phyloP scores from a whole-genome alignment of 305 asterid genomes.

The Solanum aculeatissimum region DNA sequence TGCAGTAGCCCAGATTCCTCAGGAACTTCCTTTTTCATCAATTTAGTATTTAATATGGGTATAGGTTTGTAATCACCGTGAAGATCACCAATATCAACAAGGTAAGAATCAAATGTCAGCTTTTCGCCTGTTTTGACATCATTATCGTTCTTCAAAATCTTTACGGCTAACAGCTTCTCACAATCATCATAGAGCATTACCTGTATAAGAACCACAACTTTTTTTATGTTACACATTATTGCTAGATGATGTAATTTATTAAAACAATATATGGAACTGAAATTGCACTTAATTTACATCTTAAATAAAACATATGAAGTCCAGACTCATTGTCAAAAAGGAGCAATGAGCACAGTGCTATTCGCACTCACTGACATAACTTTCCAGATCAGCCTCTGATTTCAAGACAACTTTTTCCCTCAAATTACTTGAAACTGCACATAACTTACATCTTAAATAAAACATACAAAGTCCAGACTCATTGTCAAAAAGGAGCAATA shows the following conservation, averaged over 20 bases:
- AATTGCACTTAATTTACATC: background rate
- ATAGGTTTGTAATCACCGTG: slow-evolving; percentile 36
- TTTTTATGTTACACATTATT: background rate
- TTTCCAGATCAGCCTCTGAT: background rate
- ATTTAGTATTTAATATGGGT: slow-evolving; percentile 14
- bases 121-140: slow-evolving; percentile 54
- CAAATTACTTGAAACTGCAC: no score
- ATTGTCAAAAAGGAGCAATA: background rate
- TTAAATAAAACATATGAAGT: background rate
- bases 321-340: background rate
- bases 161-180: slow-evolving; percentile 59
- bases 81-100: slow-evolving; percentile 74
- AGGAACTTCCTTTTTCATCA: slow-evolving; percentile 14
- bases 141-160: slow-evolving; percentile 61
- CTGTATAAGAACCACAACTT: slow-evolving; percentile 16
- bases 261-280: background rate
- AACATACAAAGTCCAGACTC: background rate
- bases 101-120: slow-evolving; percentile 46
- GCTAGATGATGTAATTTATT: background rate
- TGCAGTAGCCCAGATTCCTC: slow-evolving; percentile 20
- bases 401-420: background rate
- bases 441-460: background rate
- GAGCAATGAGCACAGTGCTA: background rate
- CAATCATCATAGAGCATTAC: slow-evolving; percentile 67
- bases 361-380: background rate